Evolutionary conservation across 2,329 filamentous ascomycete species (phyloP).

Genomic region (Balansia obtecta): DNA sequence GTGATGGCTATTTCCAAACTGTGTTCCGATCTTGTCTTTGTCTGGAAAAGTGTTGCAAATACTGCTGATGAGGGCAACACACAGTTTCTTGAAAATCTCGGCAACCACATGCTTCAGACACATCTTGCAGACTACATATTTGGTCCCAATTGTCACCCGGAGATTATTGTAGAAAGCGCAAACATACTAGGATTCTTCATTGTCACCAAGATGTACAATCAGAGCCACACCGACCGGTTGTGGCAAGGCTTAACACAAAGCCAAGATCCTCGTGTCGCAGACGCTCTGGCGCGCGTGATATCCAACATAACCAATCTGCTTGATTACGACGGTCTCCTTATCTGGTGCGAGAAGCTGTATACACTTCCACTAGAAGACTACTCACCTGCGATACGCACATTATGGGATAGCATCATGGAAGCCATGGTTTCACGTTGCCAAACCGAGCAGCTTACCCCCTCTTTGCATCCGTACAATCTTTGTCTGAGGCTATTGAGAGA

Average conservation of each 20-base stretch:
- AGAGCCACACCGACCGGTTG: conserved; percentile 62
- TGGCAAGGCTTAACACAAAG: conserved; percentile 75
- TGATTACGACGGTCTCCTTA: conserved; percentile 38
- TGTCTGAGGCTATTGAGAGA: conserved; percentile 60
- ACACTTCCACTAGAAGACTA: conserved; percentile 51
- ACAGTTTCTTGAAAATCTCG: conserved; percentile 52
- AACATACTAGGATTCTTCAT: conserved; percentile 84
- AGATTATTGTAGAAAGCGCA: conserved; percentile 67
- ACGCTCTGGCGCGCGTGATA: conserved; percentile 62
- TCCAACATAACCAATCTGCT: conserved; percentile 35
- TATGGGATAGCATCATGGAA: conserved; percentile 46
- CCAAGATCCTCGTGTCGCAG: conserved; percentile 73
- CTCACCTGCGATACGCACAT: conserved; percentile 46
- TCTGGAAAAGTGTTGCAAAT: conserved; percentile 50
- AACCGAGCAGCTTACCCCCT: conserved; percentile 20
- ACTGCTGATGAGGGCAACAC: conserved; percentile 24
- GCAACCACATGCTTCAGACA: conserved; percentile 54
- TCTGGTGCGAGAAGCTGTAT: conserved; percentile 60
- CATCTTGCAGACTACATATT: conserved; percentile 77
- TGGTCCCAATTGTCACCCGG: conserved; percentile 81
- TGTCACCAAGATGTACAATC: conserved; percentile 61
- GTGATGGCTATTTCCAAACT: conserved; percentile 67
- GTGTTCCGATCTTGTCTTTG: conserved; percentile 53
- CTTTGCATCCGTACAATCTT: conserved; percentile 34
- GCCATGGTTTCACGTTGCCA: conserved; percentile 32